Evolutionary conservation across 306 rosid genomes (phyloP).

Genomic region (Coriaria nepalensis): DNA sequence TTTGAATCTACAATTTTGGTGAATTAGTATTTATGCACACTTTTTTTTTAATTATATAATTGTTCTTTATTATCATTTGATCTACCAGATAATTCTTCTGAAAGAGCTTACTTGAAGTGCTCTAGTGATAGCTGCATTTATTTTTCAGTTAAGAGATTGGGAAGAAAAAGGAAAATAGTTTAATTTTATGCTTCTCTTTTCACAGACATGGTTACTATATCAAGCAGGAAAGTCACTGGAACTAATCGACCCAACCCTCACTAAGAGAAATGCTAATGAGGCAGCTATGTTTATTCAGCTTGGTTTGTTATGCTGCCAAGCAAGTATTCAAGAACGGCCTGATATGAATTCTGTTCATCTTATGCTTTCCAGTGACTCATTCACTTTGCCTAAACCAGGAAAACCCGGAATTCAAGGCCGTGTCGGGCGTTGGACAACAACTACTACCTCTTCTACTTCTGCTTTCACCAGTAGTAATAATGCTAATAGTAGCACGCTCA

Average conservation of each 20-base stretch:
- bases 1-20: too few species aligned
- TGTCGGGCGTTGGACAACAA: slow-evolving; percentile 40
- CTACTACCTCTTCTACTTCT: slow-evolving; percentile 30
- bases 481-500: slow-evolving; percentile 25
- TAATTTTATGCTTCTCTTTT: too few species aligned
- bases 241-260: slow-evolving; percentile 37
- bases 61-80: too few species aligned
- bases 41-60: too few species aligned
- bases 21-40: too few species aligned
- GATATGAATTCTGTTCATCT: slow-evolving; percentile 77
- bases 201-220: slow-evolving; percentile 70
- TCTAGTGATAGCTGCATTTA: too few species aligned
- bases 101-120: too few species aligned
- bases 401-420: slow-evolving; percentile 81
- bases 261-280: slow-evolving; percentile 49
- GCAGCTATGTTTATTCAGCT: slow-evolving; percentile 85
- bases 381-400: slow-evolving; percentile 61
- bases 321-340: slow-evolving; percentile 46
- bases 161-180: too few species aligned
- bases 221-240: slow-evolving; percentile 51
- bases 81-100: too few species aligned
- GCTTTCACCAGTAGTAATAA: slow-evolving; percentile 46
- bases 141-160: too few species aligned
- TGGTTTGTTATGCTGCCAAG: slow-evolving; percentile 77
- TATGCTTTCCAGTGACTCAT: slow-evolving; percentile 72